Evolutionary conservation across 75 land plant genomes (phyloP).

Genomic region (Cupressus sempervirens): DNA sequence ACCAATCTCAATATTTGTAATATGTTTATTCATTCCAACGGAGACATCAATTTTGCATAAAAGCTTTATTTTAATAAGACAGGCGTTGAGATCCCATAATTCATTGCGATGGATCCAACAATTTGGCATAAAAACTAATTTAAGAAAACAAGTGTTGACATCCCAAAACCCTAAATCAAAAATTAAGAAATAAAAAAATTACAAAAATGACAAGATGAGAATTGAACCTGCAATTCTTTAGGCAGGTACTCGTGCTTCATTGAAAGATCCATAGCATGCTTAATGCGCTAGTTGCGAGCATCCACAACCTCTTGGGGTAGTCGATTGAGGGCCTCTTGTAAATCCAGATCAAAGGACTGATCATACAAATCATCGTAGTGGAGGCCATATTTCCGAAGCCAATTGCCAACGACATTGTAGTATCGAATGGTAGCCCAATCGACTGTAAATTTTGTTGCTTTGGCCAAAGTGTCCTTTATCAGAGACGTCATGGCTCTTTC

Average conservation of each 20-base stretch:
- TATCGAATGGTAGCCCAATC: conserved; percentile 44
- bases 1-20: too few relatives aligned
- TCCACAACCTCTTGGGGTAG: conserved; percentile 77
- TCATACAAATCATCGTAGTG: conserved; percentile 88
- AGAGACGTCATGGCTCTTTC: conserved; percentile 16
- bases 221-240: conserved; percentile 70
- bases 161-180: neutral
- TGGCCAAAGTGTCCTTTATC: conserved; percentile 9
- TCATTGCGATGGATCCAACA: too few relatives aligned
- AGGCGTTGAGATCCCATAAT: neutral
- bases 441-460: conserved; percentile 13
- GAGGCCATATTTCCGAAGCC: conserved; percentile 64
- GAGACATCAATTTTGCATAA: too few relatives aligned
- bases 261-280: conserved; percentile 92
- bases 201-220: neutral
- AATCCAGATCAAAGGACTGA: conserved; percentile 65
- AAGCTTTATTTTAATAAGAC: too few relatives aligned
- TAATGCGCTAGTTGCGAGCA: conserved; percentile 80
- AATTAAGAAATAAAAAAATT: neutral
- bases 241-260: conserved; percentile 85
- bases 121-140: too few relatives aligned
- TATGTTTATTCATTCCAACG: too few relatives aligned
- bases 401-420: conserved; percentile 33
- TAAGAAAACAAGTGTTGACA: neutral
- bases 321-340: conserved; percentile 79